phyloP scores from a whole-genome alignment of 768 basidiomycete species.

The Trametes cingulata region DNA sequence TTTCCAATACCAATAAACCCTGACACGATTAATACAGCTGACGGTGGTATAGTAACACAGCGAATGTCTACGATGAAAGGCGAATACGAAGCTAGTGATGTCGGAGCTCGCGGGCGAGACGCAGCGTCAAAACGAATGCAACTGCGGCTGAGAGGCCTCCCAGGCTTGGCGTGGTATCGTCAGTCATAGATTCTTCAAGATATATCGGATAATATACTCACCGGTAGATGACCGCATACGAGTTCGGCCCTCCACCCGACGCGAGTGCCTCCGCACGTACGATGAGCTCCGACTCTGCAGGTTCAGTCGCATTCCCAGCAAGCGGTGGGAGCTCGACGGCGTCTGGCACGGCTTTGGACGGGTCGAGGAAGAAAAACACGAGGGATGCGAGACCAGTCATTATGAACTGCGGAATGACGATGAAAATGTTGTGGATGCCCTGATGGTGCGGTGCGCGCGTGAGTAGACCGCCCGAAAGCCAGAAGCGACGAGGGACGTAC shows the following conservation, averaged over 20 bases:
- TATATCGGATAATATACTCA: conserved; percentile 38
- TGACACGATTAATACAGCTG: background rate
- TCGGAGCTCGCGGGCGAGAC: conserved; percentile 53
- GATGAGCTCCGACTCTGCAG: background rate
- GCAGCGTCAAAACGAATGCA: conserved; percentile 55
- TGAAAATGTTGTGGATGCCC: conserved; percentile 95
- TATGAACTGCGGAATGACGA: conserved; percentile 93
- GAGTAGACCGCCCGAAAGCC: too few relatives aligned
- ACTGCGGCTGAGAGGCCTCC: conserved; percentile 57
- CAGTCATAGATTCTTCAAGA: background rate
- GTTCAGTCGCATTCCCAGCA: background rate
- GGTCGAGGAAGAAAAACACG: conserved; percentile 85
- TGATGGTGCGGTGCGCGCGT: conserved; percentile 34
- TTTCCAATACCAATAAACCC: background rate
- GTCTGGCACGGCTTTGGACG: conserved; percentile 42
- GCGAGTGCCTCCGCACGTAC: conserved; percentile 26
- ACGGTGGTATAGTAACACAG: background rate
- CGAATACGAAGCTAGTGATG: conserved; percentile 27
- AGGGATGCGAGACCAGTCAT: conserved; percentile 84
- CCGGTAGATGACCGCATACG: conserved; percentile 83
- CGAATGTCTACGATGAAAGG: background rate
- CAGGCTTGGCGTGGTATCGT: conserved; percentile 38
- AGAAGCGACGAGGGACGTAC: conserved; percentile 42
- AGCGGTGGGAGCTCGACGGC: conserved; percentile 3
- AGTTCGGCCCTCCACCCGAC: conserved; percentile 49